Percentiles rank a stretch among this genome's conserved stretches.
These are phyloP conservation scores for Coelastrella sp. DNA, from an alignment of 139 green algal genomes.

Conservation along the genomic window DNA sequence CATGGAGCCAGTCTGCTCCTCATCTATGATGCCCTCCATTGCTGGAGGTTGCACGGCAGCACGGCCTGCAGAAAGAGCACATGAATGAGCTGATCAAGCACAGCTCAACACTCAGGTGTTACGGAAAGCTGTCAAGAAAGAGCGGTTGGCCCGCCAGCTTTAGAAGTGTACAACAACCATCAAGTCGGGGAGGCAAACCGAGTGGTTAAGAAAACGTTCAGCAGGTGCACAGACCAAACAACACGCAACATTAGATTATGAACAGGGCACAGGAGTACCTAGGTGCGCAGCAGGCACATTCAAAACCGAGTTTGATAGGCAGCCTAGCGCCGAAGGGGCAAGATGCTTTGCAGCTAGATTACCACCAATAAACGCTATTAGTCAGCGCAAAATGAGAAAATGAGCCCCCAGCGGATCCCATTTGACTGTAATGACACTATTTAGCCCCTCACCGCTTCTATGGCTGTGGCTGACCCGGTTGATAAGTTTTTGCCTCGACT, in stretches of 20 bases:
- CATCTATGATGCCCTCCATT: slow-evolving; percentile 43
- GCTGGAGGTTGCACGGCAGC: neutral
- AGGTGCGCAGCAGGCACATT: neutral
- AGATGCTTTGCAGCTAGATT: neutral
- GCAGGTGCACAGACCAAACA: neutral
- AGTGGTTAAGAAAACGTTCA: neutral
- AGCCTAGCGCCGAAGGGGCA: neutral
- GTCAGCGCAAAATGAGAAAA: neutral
- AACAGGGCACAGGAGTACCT: neutral
- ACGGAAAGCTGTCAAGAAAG: neutral
- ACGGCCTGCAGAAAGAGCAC: neutral
- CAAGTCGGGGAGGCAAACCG: neutral
- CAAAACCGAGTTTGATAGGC: neutral
- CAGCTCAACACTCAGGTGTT: neutral
- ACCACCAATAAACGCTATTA: neutral
- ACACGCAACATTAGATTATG: neutral
- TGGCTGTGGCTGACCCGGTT: slow-evolving; percentile 13
- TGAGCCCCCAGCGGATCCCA: neutral
- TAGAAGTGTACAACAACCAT: neutral
- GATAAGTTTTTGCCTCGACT: slow-evolving; percentile 13
- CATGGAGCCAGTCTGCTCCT: slow-evolving; percentile 14
- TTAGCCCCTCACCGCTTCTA: neutral
- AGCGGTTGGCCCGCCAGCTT: neutral
- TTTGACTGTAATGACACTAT: neutral
- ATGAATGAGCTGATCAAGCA: neutral